Percentiles rank a stretch among this genome's conserved stretches.
These are phyloP conservation scores for Colletotrichum sp. DNA, from an alignment of 2,329 filamentous ascomycete species.

Conservation along the genomic window DNA sequence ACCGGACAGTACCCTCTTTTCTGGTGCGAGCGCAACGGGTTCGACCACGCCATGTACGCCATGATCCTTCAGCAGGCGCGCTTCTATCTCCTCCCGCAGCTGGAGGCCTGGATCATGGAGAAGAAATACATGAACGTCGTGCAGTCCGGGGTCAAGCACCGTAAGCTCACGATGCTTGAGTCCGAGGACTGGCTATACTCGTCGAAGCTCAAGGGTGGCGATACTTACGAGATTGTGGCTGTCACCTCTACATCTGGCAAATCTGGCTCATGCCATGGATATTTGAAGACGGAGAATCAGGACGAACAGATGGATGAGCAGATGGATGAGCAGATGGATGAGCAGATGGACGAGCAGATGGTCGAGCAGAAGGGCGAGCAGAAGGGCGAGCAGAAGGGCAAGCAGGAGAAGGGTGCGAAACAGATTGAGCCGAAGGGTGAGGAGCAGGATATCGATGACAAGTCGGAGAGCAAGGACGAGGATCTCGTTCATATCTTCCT, in stretches of 20 bases:
- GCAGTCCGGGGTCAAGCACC: slow-evolving; percentile 5
- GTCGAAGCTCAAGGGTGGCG: not conserved
- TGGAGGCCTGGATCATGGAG: slow-evolving; percentile 27
- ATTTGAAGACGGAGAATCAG: not conserved
- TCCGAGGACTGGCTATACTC: not conserved
- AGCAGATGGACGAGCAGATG: not conserved
- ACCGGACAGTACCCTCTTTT: slow-evolving; percentile 36
- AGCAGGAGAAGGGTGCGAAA: not conserved
- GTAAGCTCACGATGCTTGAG: not conserved
- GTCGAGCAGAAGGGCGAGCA: not conserved
- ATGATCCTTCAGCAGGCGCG: slow-evolving; percentile 34
- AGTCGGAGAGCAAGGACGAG: not conserved
- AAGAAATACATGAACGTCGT: slow-evolving; percentile 23
- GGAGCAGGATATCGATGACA: not conserved
- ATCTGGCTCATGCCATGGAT: not conserved
- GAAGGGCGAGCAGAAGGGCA: not conserved
- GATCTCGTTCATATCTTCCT: not conserved
- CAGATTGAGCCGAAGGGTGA: not conserved
- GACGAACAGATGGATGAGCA: not conserved
- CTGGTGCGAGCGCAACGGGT: slow-evolving; percentile 30
- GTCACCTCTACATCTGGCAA: not conserved
- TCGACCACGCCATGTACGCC: slow-evolving; percentile 38
- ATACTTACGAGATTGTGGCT: not conserved
- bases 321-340: not conserved
- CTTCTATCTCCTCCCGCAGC: slow-evolving; percentile 31